Conservation (phyloP, 495 filamentous ascomycete species). For the Lasiosphaeria ovina region DNA sequence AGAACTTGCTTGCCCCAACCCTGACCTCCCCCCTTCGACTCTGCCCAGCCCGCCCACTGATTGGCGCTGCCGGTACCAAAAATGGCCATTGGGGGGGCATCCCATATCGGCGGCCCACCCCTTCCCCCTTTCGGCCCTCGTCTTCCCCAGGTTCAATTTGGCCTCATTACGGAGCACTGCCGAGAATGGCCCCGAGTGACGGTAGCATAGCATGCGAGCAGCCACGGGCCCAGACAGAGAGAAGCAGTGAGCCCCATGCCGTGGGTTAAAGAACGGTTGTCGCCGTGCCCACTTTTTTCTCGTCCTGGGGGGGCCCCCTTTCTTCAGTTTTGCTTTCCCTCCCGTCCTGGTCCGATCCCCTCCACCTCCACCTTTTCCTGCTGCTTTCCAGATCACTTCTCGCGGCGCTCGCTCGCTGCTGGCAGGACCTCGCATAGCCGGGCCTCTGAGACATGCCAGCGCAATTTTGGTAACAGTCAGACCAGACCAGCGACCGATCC, state of each 20-base stretch:
- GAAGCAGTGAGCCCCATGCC: background rate
- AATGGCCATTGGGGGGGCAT: too few species aligned
- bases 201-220: background rate
- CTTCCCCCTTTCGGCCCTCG: too few species aligned
- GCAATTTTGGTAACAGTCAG: background rate
- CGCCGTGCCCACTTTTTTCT: constrained; percentile 15
- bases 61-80: too few species aligned
- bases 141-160: constrained; percentile 18
- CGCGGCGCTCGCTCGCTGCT: background rate
- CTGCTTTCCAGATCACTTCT: background rate
- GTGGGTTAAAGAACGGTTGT: background rate
- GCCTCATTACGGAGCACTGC: constrained; percentile 16
- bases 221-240: background rate
- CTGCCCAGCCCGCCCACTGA: too few species aligned
- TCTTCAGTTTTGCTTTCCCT: background rate
- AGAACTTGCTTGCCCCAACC: too few species aligned
- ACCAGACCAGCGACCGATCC: background rate
- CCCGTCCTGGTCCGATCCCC: background rate
- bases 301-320: background rate
- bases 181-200: constrained; percentile 18
- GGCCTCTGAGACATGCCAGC: background rate
- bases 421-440: background rate
- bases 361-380: background rate
- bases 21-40: too few species aligned
- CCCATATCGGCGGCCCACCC: too few species aligned